Base-by-base conservation (phyloP, 2,329 filamentous ascomycete species). In the Fusarium phyllophilum region DNA sequence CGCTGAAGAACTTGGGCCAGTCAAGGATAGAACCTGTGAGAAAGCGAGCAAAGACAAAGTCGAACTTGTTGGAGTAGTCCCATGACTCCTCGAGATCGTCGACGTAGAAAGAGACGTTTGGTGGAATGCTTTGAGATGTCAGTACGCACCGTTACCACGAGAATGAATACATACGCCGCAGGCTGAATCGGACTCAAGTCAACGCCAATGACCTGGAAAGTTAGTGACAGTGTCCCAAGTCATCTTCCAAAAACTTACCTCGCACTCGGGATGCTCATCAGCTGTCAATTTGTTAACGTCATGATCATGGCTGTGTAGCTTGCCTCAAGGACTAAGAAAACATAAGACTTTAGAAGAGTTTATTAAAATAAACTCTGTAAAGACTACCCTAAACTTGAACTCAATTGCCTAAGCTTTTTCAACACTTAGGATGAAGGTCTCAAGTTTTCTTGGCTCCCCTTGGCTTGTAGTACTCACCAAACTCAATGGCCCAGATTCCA, bases 101-200 rank as follows among this genome's bases (percentile, higher is more conserved):
- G 0, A 73, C 71, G 9, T 57, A 73, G 26, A 73, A 73, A 0
- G 42, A 44, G 4, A 48, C 71, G 8, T 73, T 73, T 6, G 71
- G 71, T 7, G 71, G 70, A 17, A 73, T 26, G n/a, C 59, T 70
- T 15, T 5, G 12, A 20, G 1, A 18, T 17, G n/a, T 41, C 13
- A 46, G 24, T 8, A 12, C 5, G 13, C 5, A 8, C 12, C 1
- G 1, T 10, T 3, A 7, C 9, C 4, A 7, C 9, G 4, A 5
- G 14, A 11, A 20, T 4, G 0, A 11, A 3, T 12, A 29, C 66
- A 22, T 67, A 73, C 71, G 20, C 57, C 2, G 44, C 31, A 3
- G 71, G 71, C 6, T 73, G 71, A 9, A 73, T 73, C 0, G 70
- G 69, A 38, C 71, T 73, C 8, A 74, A 45, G 33, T 74, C 70